phyloP scores from a whole-genome alignment of 257 asterid genomes.

The Dorcoceras hygrometricum region DNA sequence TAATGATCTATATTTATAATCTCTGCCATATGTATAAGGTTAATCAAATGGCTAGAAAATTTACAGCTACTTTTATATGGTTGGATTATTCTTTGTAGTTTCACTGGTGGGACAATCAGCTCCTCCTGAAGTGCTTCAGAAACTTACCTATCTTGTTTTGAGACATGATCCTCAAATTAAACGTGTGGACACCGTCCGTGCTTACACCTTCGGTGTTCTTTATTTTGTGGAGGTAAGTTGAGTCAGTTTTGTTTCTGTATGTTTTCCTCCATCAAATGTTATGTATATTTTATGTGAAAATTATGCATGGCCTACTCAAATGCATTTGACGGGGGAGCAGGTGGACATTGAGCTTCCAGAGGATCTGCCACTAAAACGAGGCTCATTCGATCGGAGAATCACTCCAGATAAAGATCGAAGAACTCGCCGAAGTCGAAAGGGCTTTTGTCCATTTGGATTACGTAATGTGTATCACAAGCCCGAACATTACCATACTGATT shows the following conservation, averaged over 20 bases:
- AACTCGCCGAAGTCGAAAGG: constrained; percentile 67
- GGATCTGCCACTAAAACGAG: constrained; percentile 61
- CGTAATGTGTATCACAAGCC: constrained; percentile 85
- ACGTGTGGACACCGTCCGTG: constrained; percentile 73
- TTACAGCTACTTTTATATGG: neutral
- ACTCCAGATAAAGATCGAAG: constrained; percentile 70
- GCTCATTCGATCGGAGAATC: constrained; percentile 78
- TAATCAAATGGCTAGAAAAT: neutral
- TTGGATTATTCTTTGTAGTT: constrained; percentile 25
- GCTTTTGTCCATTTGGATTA: constrained; percentile 81
- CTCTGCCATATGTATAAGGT: neutral
- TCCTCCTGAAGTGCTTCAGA: constrained; percentile 62
- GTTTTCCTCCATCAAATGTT: neutral
- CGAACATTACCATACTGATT: too few species aligned
- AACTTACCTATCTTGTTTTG: constrained; percentile 48
- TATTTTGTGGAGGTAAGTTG: constrained; percentile 64
- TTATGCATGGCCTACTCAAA: neutral
- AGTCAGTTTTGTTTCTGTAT: neutral
- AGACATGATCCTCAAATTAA: constrained; percentile 58
- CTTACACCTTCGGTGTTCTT: constrained; percentile 72
- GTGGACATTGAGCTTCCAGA: constrained; percentile 85
- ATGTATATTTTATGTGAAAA: neutral
- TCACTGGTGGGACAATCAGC: constrained; percentile 72
- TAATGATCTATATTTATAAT: too few species aligned
- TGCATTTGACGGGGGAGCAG: constrained; percentile 23